phyloP scores from a whole-genome alignment of 148 eudicot species.

The Heliamphora exappendiculata region DNA sequence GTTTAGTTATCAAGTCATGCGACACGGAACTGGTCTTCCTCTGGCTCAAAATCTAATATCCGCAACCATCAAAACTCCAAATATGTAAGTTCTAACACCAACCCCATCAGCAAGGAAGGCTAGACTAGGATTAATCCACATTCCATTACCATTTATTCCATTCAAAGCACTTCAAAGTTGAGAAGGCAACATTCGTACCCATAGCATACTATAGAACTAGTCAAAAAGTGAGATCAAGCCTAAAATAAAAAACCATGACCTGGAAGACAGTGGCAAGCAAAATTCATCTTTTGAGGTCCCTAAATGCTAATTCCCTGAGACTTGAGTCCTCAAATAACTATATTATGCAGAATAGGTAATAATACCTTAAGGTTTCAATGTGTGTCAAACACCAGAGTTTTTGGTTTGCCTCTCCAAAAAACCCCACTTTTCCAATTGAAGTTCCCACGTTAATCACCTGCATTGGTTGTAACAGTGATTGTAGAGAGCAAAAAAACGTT shows the following conservation, averaged over 20 bases:
- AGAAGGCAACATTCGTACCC: background rate
- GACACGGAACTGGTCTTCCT: conserved; percentile 9
- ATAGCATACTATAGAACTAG: background rate
- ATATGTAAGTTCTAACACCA: background rate
- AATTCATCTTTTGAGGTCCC: background rate
- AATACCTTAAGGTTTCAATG: conserved; percentile 87
- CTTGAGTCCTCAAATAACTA: background rate
- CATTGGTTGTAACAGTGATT: conserved; percentile 3
- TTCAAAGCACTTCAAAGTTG: background rate
- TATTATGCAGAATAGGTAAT: conserved; percentile 7
- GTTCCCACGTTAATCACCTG: conserved; percentile 93
- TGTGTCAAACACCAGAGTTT: conserved; percentile 92
- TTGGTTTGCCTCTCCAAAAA: conserved; percentile 55
- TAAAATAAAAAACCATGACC: background rate
- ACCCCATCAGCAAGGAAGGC: background rate
- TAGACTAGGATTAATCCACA: background rate
- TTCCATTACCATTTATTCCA: background rate
- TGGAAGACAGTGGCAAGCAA: background rate
- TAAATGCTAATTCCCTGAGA: too few species aligned
- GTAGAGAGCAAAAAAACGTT: background rate
- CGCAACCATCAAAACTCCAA: background rate
- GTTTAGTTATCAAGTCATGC: background rate
- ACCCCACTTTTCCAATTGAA: conserved; percentile 82
- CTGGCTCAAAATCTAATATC: background rate
- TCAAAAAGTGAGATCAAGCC: background rate